Evolutionary conservation across 2,329 filamentous ascomycete genomes (phyloP), one percentile per base, ranked within the genome.

Genomic region (Claviceps monticola): DNA sequence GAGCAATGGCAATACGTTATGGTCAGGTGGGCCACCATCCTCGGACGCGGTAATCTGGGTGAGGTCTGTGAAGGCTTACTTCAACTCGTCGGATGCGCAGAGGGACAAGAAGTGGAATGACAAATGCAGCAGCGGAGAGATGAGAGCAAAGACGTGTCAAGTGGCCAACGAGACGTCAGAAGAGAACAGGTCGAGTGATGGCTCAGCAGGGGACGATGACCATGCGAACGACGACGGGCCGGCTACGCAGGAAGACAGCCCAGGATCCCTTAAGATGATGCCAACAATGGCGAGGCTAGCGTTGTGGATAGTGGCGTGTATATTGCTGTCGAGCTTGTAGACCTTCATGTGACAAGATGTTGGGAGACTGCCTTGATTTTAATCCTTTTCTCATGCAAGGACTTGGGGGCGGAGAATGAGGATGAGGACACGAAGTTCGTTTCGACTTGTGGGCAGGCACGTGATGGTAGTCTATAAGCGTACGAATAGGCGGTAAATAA

Each of bases 1-100:
- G 86, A 87, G 83, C 63, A 90, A 89, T 58, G 86, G 86, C 37
- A 83, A 89, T 61, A 62, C 72, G 5, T 61, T 70, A 1, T 91
- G 86, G 86, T 85, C 82, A 42, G 80, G 73, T 13, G 86, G 86
- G 0, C 86, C 86, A 2, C 86, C 86, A 0, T 57, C 58, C 0
- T 56, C 70, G 37, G 82, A 89, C 59, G 79, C 85, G 0, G 67
- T 74, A 17, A 71, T 87, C 58, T 78, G 74, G 6, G 73, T 90
- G 23, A 76, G 73, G 39, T 88, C 88, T 60, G 75, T 88, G 53
- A 88, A 86, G 64, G 82, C 82, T 0, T 91, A 90, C 65, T 91
- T 89, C 70, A 90, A 90, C 70, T 82, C 82, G 16, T 82, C 82
- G 3, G 58, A 71, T 19, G 56, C 59, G 2, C 23, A 43, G 41